A percentile compares a stretch with the other conserved stretches of the same genome.
Conservation (phyloP, 108 stramenopile genomes). For the Cyclotella baltica region DNA sequence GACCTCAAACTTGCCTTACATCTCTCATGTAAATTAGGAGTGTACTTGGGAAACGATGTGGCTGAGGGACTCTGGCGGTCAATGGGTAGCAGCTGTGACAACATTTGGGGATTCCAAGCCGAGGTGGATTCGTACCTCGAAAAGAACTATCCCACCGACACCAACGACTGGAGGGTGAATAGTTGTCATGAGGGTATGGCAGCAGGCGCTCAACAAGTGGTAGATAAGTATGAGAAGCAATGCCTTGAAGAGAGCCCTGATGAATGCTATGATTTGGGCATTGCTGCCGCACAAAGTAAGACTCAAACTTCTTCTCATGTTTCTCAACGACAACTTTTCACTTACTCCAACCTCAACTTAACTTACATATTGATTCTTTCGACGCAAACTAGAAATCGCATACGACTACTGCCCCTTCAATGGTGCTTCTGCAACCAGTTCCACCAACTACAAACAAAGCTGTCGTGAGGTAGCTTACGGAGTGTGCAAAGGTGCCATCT, state of each 20-base stretch:
- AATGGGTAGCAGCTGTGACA: neutral
- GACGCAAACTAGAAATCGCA: neutral
- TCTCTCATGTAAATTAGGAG: neutral
- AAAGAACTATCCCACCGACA: neutral
- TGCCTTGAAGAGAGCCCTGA: slow-evolving; percentile 11
- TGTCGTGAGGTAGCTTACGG: slow-evolving; percentile 13
- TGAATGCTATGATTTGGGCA: slow-evolving; percentile 18
- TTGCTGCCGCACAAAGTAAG: slow-evolving; percentile 8
- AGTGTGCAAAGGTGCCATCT: slow-evolving; percentile 8
- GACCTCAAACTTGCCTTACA: too few species aligned
- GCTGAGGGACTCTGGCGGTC: neutral
- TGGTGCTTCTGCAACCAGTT: neutral
- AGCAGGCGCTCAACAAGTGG: slow-evolving; percentile 2
- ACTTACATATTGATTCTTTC: neutral
- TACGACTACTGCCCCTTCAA: slow-evolving; percentile 16
- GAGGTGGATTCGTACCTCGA: slow-evolving; percentile 4
- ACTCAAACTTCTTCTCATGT: neutral
- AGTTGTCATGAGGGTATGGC: neutral
- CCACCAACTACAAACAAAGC: slow-evolving; percentile 12
- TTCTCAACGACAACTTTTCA: neutral
- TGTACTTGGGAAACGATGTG: neutral
- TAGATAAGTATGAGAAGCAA: slow-evolving; percentile 14
- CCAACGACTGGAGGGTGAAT: slow-evolving; percentile 1
- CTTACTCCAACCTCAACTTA: neutral
- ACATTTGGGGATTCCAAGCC: slow-evolving; percentile 8